phyloP scores from a whole-genome alignment of 176 grass and related monocot genomes.

The Avena atlantica region DNA sequence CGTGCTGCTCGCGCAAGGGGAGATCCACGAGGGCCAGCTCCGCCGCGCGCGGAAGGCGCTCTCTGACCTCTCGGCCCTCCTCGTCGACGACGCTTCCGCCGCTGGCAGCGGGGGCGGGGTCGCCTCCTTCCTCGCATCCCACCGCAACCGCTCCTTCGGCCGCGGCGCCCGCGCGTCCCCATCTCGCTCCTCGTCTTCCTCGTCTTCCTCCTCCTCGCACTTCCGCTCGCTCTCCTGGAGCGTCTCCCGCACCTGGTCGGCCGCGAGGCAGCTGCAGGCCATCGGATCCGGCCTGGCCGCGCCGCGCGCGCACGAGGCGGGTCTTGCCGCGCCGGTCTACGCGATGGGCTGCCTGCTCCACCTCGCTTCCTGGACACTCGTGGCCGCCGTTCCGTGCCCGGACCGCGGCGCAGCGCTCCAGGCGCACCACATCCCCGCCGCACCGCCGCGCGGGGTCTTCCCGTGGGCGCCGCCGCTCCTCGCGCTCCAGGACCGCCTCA shows the following conservation, averaged over 20 bases:
- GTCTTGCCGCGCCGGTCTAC: constrained; percentile 60
- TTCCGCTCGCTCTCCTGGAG: constrained; percentile 97
- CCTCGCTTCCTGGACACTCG: constrained; percentile 78
- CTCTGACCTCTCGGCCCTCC: constrained; percentile 74
- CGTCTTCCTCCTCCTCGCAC: constrained; percentile 52
- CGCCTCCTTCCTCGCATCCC: constrained; percentile 57
- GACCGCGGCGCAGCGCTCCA: constrained; percentile 77
- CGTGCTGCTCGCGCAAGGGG: constrained; percentile 50
- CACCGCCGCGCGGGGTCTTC: constrained; percentile 61
- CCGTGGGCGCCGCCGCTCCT: constrained; percentile 72
- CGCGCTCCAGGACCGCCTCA: constrained; percentile 74
- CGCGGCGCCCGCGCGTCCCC: constrained; percentile 51
- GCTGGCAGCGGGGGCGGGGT: constrained; percentile 42
- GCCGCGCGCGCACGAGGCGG: constrained; percentile 75
- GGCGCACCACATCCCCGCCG: constrained; percentile 47
- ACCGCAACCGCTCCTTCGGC: constrained; percentile 98
- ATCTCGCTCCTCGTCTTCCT: constrained; percentile 36
- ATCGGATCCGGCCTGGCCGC: constrained; percentile 65
- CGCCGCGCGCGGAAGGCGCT: constrained; percentile 81
- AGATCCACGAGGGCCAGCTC: constrained; percentile 70
- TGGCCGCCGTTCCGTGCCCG: constrained; percentile 80
- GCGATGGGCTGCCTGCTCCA: constrained; percentile 77
- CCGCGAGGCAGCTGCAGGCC: constrained; percentile 82
- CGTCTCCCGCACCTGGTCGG: constrained; percentile 92
- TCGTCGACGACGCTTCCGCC: constrained; percentile 76